Evolutionary conservation across 129 eudicot species (phyloP), one percentile per base, ranked within the genome.

Genomic region (Flaveria brownii): DNA sequence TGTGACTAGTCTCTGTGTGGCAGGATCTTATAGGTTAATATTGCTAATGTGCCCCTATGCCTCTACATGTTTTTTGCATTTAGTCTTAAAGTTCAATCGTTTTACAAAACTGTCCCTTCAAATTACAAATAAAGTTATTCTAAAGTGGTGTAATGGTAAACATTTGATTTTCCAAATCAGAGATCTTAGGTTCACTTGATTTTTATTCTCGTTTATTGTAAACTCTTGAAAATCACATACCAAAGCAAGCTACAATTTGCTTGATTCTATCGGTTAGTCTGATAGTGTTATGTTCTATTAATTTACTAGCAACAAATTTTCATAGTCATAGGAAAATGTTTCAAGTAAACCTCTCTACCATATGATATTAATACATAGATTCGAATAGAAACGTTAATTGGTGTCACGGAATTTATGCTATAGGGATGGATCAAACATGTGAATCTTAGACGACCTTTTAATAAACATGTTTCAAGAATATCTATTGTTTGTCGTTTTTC

Each of bases 1-100:
- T 79, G 78, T 79, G 83, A 63, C 70, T 50, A 66, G 56, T 51
- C 68, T 49, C 30, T 54, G 71, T 74, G 73, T 71, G 72, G 55
- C 68, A 78, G 57, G 72, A 61, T 62, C 43, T 79, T 62, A 65
- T 69, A 69, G 76, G 70, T 68, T 55, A 43, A 45, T 49, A 36
- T 72, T 64, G 67, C 73, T 39, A 41, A 71, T 72, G 43, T 65
- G 78, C 52, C 83, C 66, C 69, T 79, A 51, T 52, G 54, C 56
- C 49, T 61, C 47, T 72, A 62, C 28, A 62, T 61, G 66, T 41
- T 14, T 71, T 79, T 79, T 72, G 73, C 78, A 62, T 6, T 63
- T 12, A 64, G 33, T 50, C 66, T 50, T 62, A 6, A 47, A 62
- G 20, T 79, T 79, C 16, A 0, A 33, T 12, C 1, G 14, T 17